Percentiles rank a stretch among this genome's conserved stretches.
phyloP scores from a whole-genome alignment of 345 rosid species.

The Rhizophora apiculata region DNA sequence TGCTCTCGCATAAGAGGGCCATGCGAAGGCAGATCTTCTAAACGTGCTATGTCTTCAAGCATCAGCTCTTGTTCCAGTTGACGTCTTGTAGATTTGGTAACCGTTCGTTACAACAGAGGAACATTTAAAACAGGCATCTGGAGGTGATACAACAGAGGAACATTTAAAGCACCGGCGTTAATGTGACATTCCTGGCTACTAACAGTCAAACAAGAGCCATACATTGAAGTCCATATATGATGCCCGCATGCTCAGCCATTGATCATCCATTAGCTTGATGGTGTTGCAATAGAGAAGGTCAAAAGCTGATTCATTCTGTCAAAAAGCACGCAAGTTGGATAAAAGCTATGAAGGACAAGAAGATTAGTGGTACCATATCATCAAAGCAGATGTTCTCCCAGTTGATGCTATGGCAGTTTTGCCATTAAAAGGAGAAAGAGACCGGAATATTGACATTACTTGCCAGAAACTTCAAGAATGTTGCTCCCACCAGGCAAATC shows the following conservation, averaged over 20 bases:
- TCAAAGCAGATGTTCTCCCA: too few species aligned
- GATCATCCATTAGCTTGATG: not conserved
- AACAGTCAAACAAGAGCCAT: too few species aligned
- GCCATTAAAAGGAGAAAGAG: too few species aligned
- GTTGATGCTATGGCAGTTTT: too few species aligned
- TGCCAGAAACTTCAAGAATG: conserved; percentile 80
- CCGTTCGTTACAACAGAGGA: conserved; percentile 9
- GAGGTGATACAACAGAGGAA: too few species aligned
- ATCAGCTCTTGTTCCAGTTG: conserved; percentile 75
- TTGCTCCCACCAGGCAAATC: conserved; percentile 49
- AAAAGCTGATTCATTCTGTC: conserved; percentile 76
- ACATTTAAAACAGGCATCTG: too few species aligned
- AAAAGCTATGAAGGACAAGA: conserved; percentile 6
- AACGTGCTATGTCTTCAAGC: conserved; percentile 8
- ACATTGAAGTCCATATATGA: not conserved
- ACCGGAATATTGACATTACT: conserved; percentile 36
- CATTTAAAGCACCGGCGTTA: too few species aligned
- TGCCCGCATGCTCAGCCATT: not conserved
- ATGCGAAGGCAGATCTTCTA: conserved; percentile 79
- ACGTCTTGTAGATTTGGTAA: conserved; percentile 42
- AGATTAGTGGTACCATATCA: too few species aligned
- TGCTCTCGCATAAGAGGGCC: conserved; percentile 45
- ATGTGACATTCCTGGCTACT: too few species aligned
- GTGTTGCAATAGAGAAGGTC: conserved; percentile 65
- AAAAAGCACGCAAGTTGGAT: not conserved